Conservation (phyloP, 2,329 filamentous ascomycete species). For the Didymosphaeria variabile region DNA sequence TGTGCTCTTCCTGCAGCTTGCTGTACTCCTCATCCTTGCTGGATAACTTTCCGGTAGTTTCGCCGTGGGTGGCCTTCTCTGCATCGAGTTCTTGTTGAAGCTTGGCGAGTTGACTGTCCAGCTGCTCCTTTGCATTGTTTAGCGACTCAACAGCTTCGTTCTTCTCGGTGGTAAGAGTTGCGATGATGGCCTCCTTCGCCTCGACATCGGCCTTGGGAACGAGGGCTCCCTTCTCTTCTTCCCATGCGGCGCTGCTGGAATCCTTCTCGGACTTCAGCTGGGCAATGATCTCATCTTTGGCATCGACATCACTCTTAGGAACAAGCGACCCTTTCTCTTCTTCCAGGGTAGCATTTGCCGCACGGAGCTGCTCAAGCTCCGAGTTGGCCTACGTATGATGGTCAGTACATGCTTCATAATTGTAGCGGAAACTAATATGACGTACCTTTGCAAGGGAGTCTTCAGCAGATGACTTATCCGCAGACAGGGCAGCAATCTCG, state of each 20-base stretch:
- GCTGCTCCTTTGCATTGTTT: slow-evolving; percentile 20
- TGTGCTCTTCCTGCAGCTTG: slow-evolving; percentile 31
- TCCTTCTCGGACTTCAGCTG: not conserved
- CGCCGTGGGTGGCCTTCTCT: slow-evolving; percentile 28
- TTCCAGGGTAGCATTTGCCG: slow-evolving; percentile 21
- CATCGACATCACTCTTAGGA: not conserved
- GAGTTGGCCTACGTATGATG: slow-evolving; percentile 19
- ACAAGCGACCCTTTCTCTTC: slow-evolving; percentile 19
- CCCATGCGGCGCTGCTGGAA: slow-evolving; percentile 28
- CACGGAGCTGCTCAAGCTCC: slow-evolving; percentile 33
- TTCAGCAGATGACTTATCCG: slow-evolving; percentile 29
- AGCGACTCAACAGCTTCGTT: slow-evolving; percentile 20
- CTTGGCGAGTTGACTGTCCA: slow-evolving; percentile 16
- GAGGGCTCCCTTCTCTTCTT: slow-evolving; percentile 17
- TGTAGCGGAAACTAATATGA: not conserved
- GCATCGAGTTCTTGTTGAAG: slow-evolving; percentile 39
- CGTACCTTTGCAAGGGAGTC: slow-evolving; percentile 27
- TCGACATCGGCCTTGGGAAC: slow-evolving; percentile 39
- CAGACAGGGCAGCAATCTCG: slow-evolving; percentile 35
- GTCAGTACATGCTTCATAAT: not conserved
- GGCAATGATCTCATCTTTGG: not conserved
- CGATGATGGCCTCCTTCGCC: slow-evolving; percentile 26
- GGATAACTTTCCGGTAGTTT: slow-evolving; percentile 27
- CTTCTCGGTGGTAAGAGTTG: slow-evolving; percentile 20
- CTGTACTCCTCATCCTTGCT: slow-evolving; percentile 29